Conservation (phyloP, 495 filamentous ascomycete species). For the Sporormia fimetaria region DNA sequence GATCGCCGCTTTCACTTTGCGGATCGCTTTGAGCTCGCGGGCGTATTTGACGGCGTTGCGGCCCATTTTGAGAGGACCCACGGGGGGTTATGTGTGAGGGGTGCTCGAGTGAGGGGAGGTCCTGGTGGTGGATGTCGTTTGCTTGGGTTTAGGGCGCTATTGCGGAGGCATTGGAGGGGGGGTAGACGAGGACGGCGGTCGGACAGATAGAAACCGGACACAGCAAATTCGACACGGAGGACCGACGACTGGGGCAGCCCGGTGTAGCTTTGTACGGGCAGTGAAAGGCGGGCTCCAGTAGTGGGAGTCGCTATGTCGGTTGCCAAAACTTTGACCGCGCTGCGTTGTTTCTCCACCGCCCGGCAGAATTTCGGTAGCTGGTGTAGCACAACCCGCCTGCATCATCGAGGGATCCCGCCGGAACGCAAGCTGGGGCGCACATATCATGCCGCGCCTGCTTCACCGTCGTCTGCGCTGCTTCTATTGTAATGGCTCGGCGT, state of each 20-base stretch:
- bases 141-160: too few relatives aligned
- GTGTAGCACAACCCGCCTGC: neutral
- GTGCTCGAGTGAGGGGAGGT: neutral
- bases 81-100: too few relatives aligned
- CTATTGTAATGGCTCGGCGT: constrained; percentile 10
- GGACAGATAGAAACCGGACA: neutral
- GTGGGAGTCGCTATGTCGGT: neutral
- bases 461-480: constrained; percentile 10
- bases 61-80: neutral
- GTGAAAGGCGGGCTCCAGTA: neutral
- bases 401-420: neutral
- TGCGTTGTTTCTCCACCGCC: neutral
- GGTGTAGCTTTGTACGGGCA: neutral
- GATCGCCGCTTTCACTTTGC: constrained; percentile 6
- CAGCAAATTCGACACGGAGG: neutral
- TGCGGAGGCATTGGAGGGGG: neutral
- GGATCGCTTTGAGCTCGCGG: constrained; percentile 7
- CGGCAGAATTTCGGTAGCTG: constrained; percentile 5
- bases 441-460: constrained; percentile 11
- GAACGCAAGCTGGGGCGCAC: neutral
- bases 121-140: neutral
- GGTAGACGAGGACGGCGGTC: neutral
- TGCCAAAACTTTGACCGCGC: constrained; percentile 1
- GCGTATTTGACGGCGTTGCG: neutral
- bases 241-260: neutral